A percentile compares a stretch with the other conserved stretches of the same genome.
Evolutionary conservation across 2,329 filamentous ascomycete species (phyloP).

Genomic region (Alternaria ventricosa): DNA sequence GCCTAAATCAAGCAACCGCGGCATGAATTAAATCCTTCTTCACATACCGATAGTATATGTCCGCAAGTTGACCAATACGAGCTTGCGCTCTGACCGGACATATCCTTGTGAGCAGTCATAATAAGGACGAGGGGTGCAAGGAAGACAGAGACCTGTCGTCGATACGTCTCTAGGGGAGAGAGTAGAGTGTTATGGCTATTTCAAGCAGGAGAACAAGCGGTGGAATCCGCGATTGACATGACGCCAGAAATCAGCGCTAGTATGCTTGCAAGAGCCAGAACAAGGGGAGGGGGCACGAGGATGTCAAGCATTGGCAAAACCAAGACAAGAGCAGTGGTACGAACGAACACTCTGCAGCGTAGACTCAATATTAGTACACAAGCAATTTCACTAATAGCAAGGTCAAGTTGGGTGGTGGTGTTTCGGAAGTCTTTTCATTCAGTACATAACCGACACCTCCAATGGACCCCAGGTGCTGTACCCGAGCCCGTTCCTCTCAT

Average conservation of each 20-base stretch:
- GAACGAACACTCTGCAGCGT: background rate
- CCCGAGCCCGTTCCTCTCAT: constrained; percentile 36
- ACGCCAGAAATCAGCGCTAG: background rate
- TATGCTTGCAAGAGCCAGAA: background rate
- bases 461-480: constrained; percentile 30
- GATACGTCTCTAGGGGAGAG: background rate
- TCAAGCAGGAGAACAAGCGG: background rate
- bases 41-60: background rate
- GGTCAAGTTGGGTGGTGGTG: constrained; percentile 3
- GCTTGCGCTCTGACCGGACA: background rate
- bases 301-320: background rate
- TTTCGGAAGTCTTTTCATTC: constrained; percentile 45
- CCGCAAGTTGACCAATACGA: background rate
- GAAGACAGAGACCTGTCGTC: background rate
- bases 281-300: background rate
- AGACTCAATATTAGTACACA: background rate
- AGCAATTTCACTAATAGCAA: background rate
- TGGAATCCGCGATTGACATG: background rate
- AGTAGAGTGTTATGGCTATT: background rate
- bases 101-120: background rate
- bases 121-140: background rate
- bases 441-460: constrained; percentile 44
- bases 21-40: background rate
- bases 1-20: background rate
- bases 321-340: background rate